Base-by-base conservation (phyloP, 2,329 filamentous ascomycete species). In the Drechslerella coelobrocha region DNA sequence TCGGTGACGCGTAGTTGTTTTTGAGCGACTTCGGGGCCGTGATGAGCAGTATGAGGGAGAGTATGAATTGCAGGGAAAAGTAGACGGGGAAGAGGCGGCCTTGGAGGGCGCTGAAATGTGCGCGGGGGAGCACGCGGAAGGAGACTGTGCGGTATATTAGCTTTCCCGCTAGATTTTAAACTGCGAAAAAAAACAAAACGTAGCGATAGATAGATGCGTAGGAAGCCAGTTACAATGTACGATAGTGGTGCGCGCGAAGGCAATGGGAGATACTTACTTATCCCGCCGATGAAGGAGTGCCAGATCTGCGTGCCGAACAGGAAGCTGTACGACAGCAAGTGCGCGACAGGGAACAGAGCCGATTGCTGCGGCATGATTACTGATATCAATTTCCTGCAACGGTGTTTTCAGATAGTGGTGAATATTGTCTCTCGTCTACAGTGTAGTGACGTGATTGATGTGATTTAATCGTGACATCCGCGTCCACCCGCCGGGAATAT, bases 251-350 rank as follows among this genome's bases (percentile, higher is more conserved):
- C 31, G 5, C 6, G 12, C 7, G 50, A 26, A 9, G 14, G 21
- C 9, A 3, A 53, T 53, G 26, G 21, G 14, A 37, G 31, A 41
- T n/a, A 54, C 66, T 17, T 39, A 72, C 68, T 52, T n/a, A 74
- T 65, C 17, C 75, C 86, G 54, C 81, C 82, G 68, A 88, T 81
- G 79, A 96, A 97, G 61, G 89, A 88, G 78, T 97, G 91, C 80
- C 92, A 97, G 78, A 96, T 84, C 39, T 91, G 89, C 26, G 89
- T 88, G 73, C 94, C 94, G 12, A 97, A 83, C 53, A 97, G 85
- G 19, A 91, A 92, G 74, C 91, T 92, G 80, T 95, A 96, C 78
- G 75, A 50, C 10, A 65, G 52, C 21, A 54, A 34, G 62, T 76
- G 75, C 19, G 61, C 66, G n/a, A 71, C 41, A 10, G 69, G 54